Percentiles rank a stretch among this genome's conserved stretches.
Evolutionary conservation across 202 grass and related monocot genomes (phyloP).

Genomic region (Schoenoplectus tabernaemontani): DNA sequence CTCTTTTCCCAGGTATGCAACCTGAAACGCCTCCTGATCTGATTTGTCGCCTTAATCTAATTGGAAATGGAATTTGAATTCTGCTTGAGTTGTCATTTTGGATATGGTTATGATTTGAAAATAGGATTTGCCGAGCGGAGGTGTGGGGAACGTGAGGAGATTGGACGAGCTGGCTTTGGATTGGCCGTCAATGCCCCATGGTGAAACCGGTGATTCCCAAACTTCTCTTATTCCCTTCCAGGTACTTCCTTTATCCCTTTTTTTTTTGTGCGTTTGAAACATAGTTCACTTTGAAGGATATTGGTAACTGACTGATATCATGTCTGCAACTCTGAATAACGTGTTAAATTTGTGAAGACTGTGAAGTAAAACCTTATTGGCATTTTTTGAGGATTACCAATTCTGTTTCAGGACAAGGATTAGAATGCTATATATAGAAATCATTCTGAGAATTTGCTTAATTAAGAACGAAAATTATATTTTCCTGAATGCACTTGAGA

Average conservation of each 20-base stretch:
- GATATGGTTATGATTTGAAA: neutral
- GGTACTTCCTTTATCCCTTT: conserved; percentile 20
- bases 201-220: conserved; percentile 46
- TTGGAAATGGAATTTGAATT: neutral
- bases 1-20: conserved; percentile 55
- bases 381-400: neutral
- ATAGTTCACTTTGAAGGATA: neutral
- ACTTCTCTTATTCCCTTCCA: conserved; percentile 58
- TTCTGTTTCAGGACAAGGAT: neutral
- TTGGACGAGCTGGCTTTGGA: conserved; percentile 31
- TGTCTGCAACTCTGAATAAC: too few relatives aligned
- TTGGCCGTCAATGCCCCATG: conserved; percentile 53
- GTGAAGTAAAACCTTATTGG: neutral
- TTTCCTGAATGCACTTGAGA: neutral
- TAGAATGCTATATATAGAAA: neutral
- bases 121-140: conserved; percentile 39
- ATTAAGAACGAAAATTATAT: neutral
- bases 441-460: neutral
- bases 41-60: neutral
- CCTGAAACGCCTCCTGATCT: neutral
- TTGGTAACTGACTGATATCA: too few relatives aligned
- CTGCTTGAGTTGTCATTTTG: conserved; percentile 10
- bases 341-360: too few relatives aligned
- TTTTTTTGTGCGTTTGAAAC: neutral
- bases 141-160: conserved; percentile 28